Evolutionary conservation across 140 eudicot species (phyloP).

Genomic region (Anethum foeniculum): DNA sequence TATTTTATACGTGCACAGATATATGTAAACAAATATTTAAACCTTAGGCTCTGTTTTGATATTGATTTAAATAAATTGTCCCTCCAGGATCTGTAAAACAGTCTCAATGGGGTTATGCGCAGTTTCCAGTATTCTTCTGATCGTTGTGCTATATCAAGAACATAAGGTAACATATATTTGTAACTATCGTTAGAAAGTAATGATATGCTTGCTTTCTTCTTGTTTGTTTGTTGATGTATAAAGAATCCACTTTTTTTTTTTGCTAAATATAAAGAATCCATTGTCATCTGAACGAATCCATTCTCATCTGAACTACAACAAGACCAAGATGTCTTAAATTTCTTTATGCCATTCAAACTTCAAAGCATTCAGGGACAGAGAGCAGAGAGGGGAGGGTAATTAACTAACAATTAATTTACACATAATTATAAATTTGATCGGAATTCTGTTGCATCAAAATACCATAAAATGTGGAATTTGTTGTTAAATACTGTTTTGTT

Average conservation of each 20-base stretch:
- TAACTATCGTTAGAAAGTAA: too few relatives aligned
- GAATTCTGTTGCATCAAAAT: neutral
- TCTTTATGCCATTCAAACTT: neutral
- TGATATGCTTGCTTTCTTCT: neutral
- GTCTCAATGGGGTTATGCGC: conserved; percentile 57
- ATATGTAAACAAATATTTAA: neutral
- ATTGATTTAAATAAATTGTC: neutral
- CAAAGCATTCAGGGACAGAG: neutral
- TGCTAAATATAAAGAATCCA: too few relatives aligned
- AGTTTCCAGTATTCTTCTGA: neutral
- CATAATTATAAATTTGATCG: too few relatives aligned
- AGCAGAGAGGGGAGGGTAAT: neutral
- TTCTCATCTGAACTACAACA: too few relatives aligned
- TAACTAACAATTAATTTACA: too few relatives aligned
- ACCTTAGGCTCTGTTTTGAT: neutral
- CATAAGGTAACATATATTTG: neutral
- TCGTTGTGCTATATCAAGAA: neutral
- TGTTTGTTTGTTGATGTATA: too few relatives aligned
- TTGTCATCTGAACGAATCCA: too few relatives aligned
- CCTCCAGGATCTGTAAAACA: conserved; percentile 70
- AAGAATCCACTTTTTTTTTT: too few relatives aligned
- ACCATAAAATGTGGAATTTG: neutral
- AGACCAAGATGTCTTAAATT: neutral
- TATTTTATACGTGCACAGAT: neutral
- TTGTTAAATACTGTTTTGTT: too few relatives aligned